Conservation (phyloP, 768 basidiomycete species). For the Paxillus rubicundulus region DNA sequence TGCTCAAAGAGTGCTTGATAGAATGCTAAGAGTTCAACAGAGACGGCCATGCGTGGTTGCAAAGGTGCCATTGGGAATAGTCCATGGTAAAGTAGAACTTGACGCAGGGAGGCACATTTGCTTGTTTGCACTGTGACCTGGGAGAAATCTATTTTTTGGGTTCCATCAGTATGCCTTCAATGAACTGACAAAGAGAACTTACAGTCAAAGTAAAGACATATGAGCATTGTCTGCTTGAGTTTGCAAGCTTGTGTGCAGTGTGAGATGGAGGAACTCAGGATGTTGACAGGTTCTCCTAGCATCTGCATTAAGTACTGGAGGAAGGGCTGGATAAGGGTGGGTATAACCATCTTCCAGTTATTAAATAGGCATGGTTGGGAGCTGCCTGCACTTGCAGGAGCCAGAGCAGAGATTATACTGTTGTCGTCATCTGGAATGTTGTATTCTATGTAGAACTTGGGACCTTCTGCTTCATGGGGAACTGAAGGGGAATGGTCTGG, state of each 20-base stretch:
- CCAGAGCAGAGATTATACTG: no score
- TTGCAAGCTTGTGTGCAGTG: neutral
- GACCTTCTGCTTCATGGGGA: neutral
- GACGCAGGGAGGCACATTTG: conserved; percentile 18
- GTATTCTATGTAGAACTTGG: neutral
- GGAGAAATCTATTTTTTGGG: conserved; percentile 16
- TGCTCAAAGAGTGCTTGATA: conserved; percentile 35
- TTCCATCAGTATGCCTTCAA: neutral
- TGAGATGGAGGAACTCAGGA: neutral
- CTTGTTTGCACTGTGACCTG: conserved; percentile 16
- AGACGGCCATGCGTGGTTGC: conserved; percentile 17
- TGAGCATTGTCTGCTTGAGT: neutral
- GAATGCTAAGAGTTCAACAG: conserved; percentile 32
- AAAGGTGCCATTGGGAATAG: conserved; percentile 33
- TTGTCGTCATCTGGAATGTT: neutral
- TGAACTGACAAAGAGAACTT: neutral
- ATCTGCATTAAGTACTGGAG: no score
- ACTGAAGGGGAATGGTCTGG: neutral
- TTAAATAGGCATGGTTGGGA: neutral
- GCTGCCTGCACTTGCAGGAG: no score
- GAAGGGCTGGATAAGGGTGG: neutral
- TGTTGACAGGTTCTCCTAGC: neutral
- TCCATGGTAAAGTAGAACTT: conserved; percentile 28
- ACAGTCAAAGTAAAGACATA: neutral
- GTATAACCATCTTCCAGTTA: neutral